Evolutionary conservation across 805 yeast genomes (phyloP).

Genomic region (Cyberlindnera maclurae): DNA sequence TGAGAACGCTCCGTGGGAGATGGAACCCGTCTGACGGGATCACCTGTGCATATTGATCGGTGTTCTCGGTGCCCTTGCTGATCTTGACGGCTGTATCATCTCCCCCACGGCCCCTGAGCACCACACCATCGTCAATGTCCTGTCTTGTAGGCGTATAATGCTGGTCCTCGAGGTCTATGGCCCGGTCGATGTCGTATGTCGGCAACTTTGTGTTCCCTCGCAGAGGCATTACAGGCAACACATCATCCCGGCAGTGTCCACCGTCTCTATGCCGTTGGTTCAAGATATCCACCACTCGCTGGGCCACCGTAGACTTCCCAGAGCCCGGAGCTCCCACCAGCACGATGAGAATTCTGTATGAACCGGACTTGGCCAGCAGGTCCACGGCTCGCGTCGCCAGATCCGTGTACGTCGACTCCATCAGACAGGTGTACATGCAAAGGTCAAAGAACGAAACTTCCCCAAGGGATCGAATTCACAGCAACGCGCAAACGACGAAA

Average conservation of each 20-base stretch:
- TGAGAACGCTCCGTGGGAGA: constrained; percentile 41
- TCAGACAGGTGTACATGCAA: constrained; percentile 2
- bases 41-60: constrained; percentile 31
- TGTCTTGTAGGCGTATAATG: constrained; percentile 12
- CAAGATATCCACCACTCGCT: constrained; percentile 34
- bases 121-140: constrained; percentile 1
- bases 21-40: constrained; percentile 79
- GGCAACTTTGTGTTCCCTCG: constrained; percentile 8
- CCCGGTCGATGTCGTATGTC: constrained; percentile 1
- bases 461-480: too few relatives aligned
- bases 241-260: constrained; percentile 4
- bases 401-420: constrained; percentile 25
- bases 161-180: constrained; percentile 16
- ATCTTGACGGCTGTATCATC: constrained; percentile 20
- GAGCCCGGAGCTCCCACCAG: constrained; percentile 81
- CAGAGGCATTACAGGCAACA: constrained; percentile 1
- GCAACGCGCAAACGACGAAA: too few relatives aligned
- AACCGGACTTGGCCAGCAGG: constrained; percentile 21
- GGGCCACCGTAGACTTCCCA: constrained; percentile 70
- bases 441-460: too few relatives aligned
- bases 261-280: constrained; percentile 24
- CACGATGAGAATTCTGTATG: constrained; percentile 46
- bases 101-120: constrained; percentile 22
- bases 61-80: neutral
- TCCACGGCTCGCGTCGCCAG: constrained; percentile 27